Evolutionary conservation across 768 basidiomycete genomes (phyloP).

Genomic region (Rhodocollybia butyracea): DNA sequence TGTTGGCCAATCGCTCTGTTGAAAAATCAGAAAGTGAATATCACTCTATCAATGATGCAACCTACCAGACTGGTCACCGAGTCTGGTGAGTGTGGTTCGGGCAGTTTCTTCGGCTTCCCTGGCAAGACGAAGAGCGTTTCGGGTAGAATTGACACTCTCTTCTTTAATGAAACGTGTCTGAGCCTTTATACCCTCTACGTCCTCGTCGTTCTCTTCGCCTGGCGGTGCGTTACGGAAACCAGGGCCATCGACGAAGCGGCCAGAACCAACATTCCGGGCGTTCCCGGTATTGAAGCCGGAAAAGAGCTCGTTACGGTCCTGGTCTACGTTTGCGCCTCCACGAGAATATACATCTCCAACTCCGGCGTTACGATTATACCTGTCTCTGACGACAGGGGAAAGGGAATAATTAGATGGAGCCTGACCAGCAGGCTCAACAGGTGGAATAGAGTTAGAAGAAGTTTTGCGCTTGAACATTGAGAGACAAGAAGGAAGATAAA

Average conservation of each 20-base stretch:
- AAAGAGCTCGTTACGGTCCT: conserved; percentile 72
- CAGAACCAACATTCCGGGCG: conserved; percentile 53
- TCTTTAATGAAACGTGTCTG: conserved; percentile 88
- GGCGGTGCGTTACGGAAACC: conserved; percentile 42
- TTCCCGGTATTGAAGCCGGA: conserved; percentile 61
- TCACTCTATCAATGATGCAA: too few relatives aligned
- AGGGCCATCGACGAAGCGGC: conserved; percentile 70
- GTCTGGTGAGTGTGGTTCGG: conserved; percentile 71
- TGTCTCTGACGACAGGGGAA: conserved; percentile 26
- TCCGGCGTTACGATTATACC: conserved; percentile 48
- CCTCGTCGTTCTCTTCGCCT: conserved; percentile 80
- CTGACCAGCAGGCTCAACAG: conserved; percentile 39
- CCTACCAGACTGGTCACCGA: conserved; percentile 93
- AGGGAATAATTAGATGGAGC: conserved; percentile 22
- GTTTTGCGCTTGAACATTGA: conserved; percentile 43
- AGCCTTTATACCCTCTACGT: conserved; percentile 92
- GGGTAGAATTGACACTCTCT: conserved; percentile 82
- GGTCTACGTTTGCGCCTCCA: conserved; percentile 54
- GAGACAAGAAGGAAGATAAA: conserved; percentile 11
- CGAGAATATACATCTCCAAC: conserved; percentile 68
- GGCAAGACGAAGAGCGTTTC: conserved; percentile 91
- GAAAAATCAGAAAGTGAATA: too few relatives aligned
- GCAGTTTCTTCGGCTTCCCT: conserved; percentile 97
- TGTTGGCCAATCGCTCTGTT: conserved; percentile 84
- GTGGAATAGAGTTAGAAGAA: conserved; percentile 61